A percentile compares a stretch with the other conserved stretches of the same genome.
Evolutionary conservation across 805 yeast species (phyloP).

Genomic region (Saccharomycopsis fermentans): DNA sequence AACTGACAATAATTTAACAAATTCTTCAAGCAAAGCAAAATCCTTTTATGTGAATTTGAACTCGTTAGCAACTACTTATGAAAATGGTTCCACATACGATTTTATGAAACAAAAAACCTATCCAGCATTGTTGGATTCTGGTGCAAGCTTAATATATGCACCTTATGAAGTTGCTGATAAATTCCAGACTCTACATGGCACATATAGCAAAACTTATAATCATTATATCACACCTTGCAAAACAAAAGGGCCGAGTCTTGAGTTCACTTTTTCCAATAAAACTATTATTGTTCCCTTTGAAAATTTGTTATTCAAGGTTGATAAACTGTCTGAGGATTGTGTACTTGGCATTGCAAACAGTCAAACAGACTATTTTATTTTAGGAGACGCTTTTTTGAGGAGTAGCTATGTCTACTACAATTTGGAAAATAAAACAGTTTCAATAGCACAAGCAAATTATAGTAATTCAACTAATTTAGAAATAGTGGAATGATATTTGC

Average conservation of each 20-base stretch:
- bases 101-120: conserved; percentile 19
- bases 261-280: conserved; percentile 27
- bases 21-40: conserved; percentile 31
- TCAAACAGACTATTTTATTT: conserved; percentile 23
- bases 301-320: conserved; percentile 23
- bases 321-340: conserved; percentile 18
- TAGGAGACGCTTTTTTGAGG: conserved; percentile 50
- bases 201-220: conserved; percentile 25
- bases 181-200: conserved; percentile 20
- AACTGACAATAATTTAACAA: conserved; percentile 34
- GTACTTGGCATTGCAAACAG: conserved; percentile 5
- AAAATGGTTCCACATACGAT: conserved; percentile 17
- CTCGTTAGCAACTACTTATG: neutral
- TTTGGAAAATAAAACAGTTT: conserved; percentile 44
- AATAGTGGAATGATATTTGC: neutral
- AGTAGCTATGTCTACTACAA: conserved; percentile 58
- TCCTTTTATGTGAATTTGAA: conserved; percentile 18
- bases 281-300: conserved; percentile 39
- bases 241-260: conserved; percentile 20
- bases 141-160: conserved; percentile 35
- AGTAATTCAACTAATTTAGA: conserved; percentile 15
- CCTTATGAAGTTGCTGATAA: conserved; percentile 27
- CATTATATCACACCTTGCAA: conserved; percentile 15
- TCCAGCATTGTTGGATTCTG: conserved; percentile 36
- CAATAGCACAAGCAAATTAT: conserved; percentile 40